Percentiles rank a stretch among this genome's conserved stretches.
phyloP scores from a whole-genome alignment of 2,329 filamentous ascomycete genomes.

The Botrytis aclada region DNA sequence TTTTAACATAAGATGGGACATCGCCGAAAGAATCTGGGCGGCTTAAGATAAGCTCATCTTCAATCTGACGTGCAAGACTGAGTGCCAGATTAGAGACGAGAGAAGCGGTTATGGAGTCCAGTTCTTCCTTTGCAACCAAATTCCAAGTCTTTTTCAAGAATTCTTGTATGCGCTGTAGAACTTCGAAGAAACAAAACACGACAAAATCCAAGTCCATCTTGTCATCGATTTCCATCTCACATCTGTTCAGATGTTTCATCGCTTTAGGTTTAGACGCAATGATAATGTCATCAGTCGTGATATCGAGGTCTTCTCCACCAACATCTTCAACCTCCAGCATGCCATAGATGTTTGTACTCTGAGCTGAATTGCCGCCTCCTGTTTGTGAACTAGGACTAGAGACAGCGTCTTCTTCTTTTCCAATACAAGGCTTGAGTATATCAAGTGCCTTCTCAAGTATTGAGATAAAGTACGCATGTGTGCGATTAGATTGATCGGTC shows the following conservation, averaged over 20 bases:
- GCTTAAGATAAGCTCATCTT: not conserved
- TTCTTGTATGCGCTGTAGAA: not conserved
- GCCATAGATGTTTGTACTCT: not conserved
- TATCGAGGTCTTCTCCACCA: not conserved
- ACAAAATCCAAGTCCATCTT: not conserved
- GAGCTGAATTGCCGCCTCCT: too few relatives aligned
- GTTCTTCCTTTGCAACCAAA: not conserved
- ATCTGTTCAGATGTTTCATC: not conserved
- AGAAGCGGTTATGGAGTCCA: not conserved
- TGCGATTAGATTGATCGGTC: not conserved
- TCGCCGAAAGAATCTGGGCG: not conserved
- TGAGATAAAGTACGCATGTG: not conserved
- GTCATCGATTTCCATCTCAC: not conserved
- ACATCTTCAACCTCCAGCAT: not conserved
- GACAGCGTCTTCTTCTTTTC: not conserved
- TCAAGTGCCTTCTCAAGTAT: not conserved
- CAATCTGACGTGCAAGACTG: not conserved
- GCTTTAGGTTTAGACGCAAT: not conserved
- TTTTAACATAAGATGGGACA: not conserved
- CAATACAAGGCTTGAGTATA: not conserved
- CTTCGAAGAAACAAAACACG: conserved; percentile 4
- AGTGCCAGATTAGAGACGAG: not conserved
- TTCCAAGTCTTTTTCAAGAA: not conserved
- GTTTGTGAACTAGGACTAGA: not conserved
- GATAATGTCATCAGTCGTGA: not conserved